These are phyloP conservation scores for Apiospora pterosperma DNA, from an alignment of 2,329 filamentous ascomycete species.

Conservation along the genomic window DNA sequence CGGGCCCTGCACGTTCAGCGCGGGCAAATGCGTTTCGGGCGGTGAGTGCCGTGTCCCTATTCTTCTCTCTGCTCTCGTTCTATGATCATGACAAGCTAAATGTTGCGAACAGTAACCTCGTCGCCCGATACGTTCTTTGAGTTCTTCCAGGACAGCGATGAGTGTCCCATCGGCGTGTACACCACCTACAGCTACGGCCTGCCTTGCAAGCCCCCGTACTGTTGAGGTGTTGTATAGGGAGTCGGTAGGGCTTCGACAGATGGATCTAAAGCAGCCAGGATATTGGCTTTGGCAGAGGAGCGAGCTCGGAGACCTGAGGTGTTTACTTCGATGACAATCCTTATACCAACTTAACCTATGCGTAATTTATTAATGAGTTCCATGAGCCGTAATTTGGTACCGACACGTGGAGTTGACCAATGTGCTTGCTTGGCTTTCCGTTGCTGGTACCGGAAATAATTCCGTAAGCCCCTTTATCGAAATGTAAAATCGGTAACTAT, in stretches of 20 bases:
- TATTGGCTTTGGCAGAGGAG: rapidly evolving
- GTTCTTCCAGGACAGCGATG: slow-evolving; percentile 23
- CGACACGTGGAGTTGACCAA: no score
- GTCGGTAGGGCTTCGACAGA: neutral
- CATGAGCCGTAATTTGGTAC: neutral
- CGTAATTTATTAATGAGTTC: neutral
- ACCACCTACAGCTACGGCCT: slow-evolving; percentile 25
- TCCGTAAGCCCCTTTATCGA: no score
- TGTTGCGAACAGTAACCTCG: slow-evolving; percentile 18
- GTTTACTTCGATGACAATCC: neutral
- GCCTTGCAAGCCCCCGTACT: slow-evolving; percentile 17
- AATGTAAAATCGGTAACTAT: no score
- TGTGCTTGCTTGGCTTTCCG: no score
- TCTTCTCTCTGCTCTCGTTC: neutral
- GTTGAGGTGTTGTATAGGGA: slow-evolving; percentile 1
- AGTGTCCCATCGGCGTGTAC: slow-evolving; percentile 28
- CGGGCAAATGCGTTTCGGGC: slow-evolving; percentile 27
- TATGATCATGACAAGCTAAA: neutral
- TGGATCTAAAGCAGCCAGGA: neutral
- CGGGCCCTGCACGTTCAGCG: slow-evolving; percentile 25
- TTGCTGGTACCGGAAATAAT: no score
- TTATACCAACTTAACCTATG: neutral
- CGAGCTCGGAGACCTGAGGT: neutral
- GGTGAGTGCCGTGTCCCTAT: slow-evolving; percentile 12
- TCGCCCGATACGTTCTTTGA: slow-evolving; percentile 28